These are phyloP conservation scores for Colletotrichum melonis DNA, from an alignment of 2,329 filamentous ascomycete genomes.

Conservation along the genomic window DNA sequence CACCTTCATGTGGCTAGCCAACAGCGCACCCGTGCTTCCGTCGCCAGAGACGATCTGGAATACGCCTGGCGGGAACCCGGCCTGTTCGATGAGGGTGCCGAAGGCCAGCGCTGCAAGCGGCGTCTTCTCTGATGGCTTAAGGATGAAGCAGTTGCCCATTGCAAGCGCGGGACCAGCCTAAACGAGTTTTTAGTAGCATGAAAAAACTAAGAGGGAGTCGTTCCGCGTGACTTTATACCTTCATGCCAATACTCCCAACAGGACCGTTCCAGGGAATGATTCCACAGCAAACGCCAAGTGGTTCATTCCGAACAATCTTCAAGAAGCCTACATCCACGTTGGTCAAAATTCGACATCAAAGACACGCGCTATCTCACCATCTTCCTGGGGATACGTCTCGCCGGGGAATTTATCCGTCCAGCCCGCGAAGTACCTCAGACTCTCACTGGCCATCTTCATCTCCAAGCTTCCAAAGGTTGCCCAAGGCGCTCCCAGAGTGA, in stretches of 20 bases:
- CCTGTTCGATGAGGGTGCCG: conserved; percentile 49
- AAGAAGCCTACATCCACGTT: conserved; percentile 44
- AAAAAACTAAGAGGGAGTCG: too few species aligned
- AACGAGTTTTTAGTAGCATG: not conserved
- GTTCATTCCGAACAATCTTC: conserved; percentile 49
- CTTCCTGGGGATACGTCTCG: conserved; percentile 46
- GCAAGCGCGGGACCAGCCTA: conserved; percentile 52
- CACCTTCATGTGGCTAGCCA: conserved; percentile 43
- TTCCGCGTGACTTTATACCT: conserved; percentile 37
- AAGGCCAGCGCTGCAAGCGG: conserved; percentile 50
- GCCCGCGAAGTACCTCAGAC: conserved; percentile 48
- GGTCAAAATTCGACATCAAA: not conserved
- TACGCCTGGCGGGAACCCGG: conserved; percentile 57
- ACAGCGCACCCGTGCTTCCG: conserved; percentile 45
- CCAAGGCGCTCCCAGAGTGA: conserved; percentile 59
- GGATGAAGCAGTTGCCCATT: conserved; percentile 55
- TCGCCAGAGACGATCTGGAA: conserved; percentile 55
- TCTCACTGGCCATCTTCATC: conserved; percentile 48
- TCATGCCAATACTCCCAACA: conserved; percentile 50
- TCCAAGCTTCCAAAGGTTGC: conserved; percentile 57
- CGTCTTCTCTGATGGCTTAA: conserved; percentile 57
- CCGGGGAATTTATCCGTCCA: conserved; percentile 41
- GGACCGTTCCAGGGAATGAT: conserved; percentile 56
- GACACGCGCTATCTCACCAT: conserved; percentile 43
- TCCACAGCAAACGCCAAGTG: conserved; percentile 41